Evolutionary conservation across 2,329 filamentous ascomycete genomes (phyloP), one percentile per base, ranked within the genome.

Genomic region (Colletotrichum melonis): DNA sequence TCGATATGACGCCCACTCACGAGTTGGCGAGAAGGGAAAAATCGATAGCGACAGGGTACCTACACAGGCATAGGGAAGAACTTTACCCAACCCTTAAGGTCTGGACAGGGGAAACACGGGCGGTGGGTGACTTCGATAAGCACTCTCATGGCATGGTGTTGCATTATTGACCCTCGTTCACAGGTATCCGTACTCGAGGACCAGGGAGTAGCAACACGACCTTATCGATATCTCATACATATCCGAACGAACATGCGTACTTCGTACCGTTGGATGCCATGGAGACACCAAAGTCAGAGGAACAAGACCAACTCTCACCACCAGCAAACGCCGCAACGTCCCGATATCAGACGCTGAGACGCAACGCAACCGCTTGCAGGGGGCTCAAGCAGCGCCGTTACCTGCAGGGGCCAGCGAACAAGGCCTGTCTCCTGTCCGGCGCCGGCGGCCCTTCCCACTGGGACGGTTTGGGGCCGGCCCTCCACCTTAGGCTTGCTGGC

Each of bases 391-490:
- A 22, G 60, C 60, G 7, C 60, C 60, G 42, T 52, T 54, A 11
- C 42, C 14, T 63, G 42, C 60, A 63, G 46, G 49, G 60, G 28
- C 32, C 12, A 28, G 30, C 46, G 42, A 54, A 30, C 60, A 54
- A 54, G 46, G 49, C 60, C 28, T 54, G 19, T 46, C 62, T 59
- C 54, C 19, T 32, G 32, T 12, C 38, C 30, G 52, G 55, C 54
- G 16, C 38, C 30, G 52, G 55, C 54, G 70, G 67, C 54, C 60
- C 59, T 70, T 62, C 60, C 67, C 49, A 64, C 62, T 55, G 62
- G 62, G 46, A 64, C 62, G 38, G 22, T 46, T 64, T 32, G 28
- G 62, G 46, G 30, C 8, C 9, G n/a, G 30, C 32, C 42, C 42
- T 49, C 42, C 42, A 49, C 42, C 42, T 38, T 11, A 26, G 59